These are phyloP conservation scores for Trapa incisa DNA, from an alignment of 345 rosid genomes.

Conservation along the genomic window DNA sequence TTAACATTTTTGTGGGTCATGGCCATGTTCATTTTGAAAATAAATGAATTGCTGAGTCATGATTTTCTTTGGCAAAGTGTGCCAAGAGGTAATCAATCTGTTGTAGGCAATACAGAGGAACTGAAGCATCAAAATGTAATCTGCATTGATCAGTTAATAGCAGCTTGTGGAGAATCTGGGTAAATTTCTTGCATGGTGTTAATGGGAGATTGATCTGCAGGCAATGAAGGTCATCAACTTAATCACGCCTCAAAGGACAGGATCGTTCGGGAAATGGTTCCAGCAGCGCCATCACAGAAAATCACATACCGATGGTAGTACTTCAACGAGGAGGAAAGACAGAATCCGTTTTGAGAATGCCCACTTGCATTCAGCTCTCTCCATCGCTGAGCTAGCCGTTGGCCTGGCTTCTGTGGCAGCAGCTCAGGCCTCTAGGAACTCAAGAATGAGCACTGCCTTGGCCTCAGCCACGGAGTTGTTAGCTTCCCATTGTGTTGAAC, in stretches of 20 bases:
- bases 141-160: not conserved
- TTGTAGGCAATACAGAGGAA: not conserved
- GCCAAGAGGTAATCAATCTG: too few relatives aligned
- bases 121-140: not conserved
- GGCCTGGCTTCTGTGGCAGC: slow-evolving; percentile 79
- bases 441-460: slow-evolving; percentile 61
- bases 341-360: slow-evolving; percentile 66
- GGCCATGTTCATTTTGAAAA: not conserved
- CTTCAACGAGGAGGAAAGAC: slow-evolving; percentile 58
- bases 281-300: slow-evolving; percentile 22
- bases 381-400: slow-evolving; percentile 90
- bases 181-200: not conserved
- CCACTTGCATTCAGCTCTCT: slow-evolving; percentile 56
- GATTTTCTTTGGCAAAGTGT: too few relatives aligned
- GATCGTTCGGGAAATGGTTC: slow-evolving; percentile 77
- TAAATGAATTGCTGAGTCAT: not conserved
- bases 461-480: slow-evolving; percentile 84
- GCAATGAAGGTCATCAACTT: slow-evolving; percentile 43
- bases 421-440: slow-evolving; percentile 33
- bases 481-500: slow-evolving; percentile 81
- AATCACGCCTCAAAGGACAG: slow-evolving; percentile 33
- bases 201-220: slow-evolving; percentile 16
- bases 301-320: slow-evolving; percentile 28
- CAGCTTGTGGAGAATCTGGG: not conserved
- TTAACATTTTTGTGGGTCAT: not conserved